Conservation (phyloP, 2,329 filamentous ascomycete genomes). For the Diplodia intermedia region DNA sequence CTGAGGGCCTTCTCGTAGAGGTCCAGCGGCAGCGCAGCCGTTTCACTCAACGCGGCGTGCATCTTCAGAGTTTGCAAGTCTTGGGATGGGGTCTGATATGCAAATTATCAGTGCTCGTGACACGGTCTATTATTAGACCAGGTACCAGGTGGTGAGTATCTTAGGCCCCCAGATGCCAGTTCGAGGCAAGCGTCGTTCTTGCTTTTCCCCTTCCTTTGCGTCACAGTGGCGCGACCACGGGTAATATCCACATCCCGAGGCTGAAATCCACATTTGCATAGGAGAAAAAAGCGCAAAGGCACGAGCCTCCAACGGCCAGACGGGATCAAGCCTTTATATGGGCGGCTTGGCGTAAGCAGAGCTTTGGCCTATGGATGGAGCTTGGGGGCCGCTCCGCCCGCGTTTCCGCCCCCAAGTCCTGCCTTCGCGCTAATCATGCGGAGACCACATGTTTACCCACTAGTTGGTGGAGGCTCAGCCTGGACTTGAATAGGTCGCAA, state of each 20-base stretch:
- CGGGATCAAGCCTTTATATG: neutral
- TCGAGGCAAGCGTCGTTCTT: neutral
- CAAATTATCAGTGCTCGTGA: neutral
- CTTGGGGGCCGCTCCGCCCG: neutral
- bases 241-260: neutral
- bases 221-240: neutral
- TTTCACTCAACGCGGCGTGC: neutral
- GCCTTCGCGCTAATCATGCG: neutral
- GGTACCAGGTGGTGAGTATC: neutral
- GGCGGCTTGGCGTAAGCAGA: slow-evolving; percentile 6
- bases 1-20: slow-evolving; percentile 35
- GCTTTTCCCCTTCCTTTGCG: neutral
- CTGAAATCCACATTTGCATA: neutral
- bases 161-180: neutral
- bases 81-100: neutral
- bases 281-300: neutral
- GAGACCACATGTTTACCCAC: neutral
- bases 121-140: neutral
- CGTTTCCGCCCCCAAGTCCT: neutral
- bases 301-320: neutral
- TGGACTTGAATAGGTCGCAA: neutral
- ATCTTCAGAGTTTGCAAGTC: neutral
- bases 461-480: slow-evolving; percentile 1
- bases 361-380: neutral
- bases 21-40: slow-evolving; percentile 32